Conservation (phyloP, 1,284 basidiomycete genomes). For the Schizopora paradoxa region DNA sequence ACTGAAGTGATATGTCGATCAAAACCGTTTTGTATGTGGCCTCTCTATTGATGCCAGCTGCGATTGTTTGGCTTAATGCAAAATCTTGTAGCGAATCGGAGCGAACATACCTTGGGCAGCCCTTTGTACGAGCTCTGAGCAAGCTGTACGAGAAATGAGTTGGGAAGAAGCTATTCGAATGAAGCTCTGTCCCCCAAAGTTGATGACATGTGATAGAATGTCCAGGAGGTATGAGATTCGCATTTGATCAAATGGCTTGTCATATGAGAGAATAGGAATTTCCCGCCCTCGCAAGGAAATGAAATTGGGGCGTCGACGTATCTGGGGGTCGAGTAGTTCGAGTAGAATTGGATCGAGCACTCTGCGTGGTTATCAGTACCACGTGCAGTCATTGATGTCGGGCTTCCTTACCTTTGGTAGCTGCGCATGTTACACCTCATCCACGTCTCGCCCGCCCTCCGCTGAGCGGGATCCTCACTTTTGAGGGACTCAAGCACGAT, state of each 20-base stretch:
- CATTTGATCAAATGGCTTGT: constrained; percentile 73
- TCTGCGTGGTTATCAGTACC: constrained; percentile 41
- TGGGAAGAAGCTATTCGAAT: constrained; percentile 61
- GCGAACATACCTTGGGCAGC: constrained; percentile 50
- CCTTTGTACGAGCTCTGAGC: constrained; percentile 53
- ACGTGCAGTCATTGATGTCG: constrained; percentile 10
- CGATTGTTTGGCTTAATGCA: constrained; percentile 16
- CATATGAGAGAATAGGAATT: constrained; percentile 62
- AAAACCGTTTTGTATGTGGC: constrained; percentile 73
- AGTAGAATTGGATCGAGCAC: constrained; percentile 83
- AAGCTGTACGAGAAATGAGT: constrained; percentile 55
- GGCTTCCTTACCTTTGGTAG: constrained; percentile 64
- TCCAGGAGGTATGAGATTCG: constrained; percentile 69
- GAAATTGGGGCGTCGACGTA: constrained; percentile 43
- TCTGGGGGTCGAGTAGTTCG: constrained; percentile 68
- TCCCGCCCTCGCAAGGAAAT: constrained; percentile 60
- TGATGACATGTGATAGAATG: constrained; percentile 70
- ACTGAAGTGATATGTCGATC: constrained; percentile 67
- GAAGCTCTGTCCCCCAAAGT: constrained; percentile 87
- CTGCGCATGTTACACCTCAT: constrained; percentile 91
- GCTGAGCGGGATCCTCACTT: constrained; percentile 65
- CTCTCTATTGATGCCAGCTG: constrained; percentile 49
- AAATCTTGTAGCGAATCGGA: not conserved
- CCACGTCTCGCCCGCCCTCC: constrained; percentile 87
- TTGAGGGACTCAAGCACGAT: constrained; percentile 81